Evolutionary conservation across 257 asterid genomes (phyloP).

Genomic region (Nicotiana noctiflora): DNA sequence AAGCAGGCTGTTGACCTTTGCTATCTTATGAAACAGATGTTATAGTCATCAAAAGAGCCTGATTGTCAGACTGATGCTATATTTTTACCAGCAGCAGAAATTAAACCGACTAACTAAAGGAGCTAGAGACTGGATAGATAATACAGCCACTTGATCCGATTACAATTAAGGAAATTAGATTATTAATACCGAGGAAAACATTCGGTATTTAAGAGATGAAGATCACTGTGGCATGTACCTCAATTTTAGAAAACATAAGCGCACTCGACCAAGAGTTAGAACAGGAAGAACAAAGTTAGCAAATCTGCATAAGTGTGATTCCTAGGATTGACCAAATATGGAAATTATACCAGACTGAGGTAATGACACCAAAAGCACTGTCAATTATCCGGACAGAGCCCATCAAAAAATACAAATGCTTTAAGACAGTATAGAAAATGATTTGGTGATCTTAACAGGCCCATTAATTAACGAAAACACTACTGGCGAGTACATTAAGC

Average conservation of each 20-base stretch:
- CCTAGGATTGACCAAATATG: neutral
- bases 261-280: neutral
- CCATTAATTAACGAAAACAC: neutral
- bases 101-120: neutral
- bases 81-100: neutral
- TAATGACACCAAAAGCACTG: neutral
- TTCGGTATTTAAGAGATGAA: neutral
- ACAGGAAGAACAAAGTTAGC: neutral
- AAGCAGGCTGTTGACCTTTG: neutral
- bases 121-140: neutral
- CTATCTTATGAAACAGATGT: neutral
- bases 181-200: neutral
- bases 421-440: neutral
- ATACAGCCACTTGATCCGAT: neutral
- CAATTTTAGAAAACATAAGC: neutral
- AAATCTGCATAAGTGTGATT: neutral
- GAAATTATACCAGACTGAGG: neutral
- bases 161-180: neutral
- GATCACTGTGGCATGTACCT: neutral
- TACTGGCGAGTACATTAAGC: neutral
- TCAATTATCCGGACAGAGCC: neutral
- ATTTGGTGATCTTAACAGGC: neutral
- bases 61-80: neutral
- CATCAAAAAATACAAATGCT: neutral
- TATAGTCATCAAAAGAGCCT: neutral